These are phyloP conservation scores for Rhodosporidiobolus sp. DNA, from an alignment of 768 basidiomycete species.

Conservation along the genomic window DNA sequence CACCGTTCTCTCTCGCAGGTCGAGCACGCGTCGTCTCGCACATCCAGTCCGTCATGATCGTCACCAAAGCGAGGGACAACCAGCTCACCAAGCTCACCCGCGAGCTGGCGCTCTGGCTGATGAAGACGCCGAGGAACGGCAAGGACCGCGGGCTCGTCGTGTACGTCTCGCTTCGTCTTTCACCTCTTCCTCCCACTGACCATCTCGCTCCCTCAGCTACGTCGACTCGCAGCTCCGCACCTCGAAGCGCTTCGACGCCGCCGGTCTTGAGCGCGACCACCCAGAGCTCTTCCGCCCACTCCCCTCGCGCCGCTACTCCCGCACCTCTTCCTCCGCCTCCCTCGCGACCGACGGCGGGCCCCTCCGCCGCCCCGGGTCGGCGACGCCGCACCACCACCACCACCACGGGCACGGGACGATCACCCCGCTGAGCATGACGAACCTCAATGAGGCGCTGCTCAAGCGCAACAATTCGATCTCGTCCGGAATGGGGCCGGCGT, in stretches of 20 bases:
- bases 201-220: conserved; percentile 59
- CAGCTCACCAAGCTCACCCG: conserved; percentile 90
- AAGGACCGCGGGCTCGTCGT: conserved; percentile 73
- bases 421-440: conserved; percentile 36
- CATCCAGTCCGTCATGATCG: conserved; percentile 87
- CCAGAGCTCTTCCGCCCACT: conserved; percentile 83
- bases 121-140: conserved; percentile 73
- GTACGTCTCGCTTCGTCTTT: conserved; percentile 52
- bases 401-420: conserved; percentile 10
- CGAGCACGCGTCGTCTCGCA: conserved; percentile 85
- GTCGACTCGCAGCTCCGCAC: conserved; percentile 85
- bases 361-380: conserved; percentile 52
- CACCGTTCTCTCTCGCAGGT: conserved; percentile 56
- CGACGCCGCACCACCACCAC: conserved; percentile 52
- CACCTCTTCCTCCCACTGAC: too few relatives aligned
- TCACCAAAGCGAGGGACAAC: conserved; percentile 97
- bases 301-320: conserved; percentile 62
- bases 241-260: conserved; percentile 91
- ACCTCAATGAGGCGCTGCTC: conserved; percentile 38
- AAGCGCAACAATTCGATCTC: conserved; percentile 35
- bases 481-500: conserved; percentile 42
- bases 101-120: conserved; percentile 88
- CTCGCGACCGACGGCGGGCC: conserved; percentile 40
- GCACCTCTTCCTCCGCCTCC: conserved; percentile 34
- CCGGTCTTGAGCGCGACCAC: conserved; percentile 76